These are phyloP conservation scores for Ogataea haglerorum DNA, from an alignment of 805 yeast species.

Conservation along the genomic window DNA sequence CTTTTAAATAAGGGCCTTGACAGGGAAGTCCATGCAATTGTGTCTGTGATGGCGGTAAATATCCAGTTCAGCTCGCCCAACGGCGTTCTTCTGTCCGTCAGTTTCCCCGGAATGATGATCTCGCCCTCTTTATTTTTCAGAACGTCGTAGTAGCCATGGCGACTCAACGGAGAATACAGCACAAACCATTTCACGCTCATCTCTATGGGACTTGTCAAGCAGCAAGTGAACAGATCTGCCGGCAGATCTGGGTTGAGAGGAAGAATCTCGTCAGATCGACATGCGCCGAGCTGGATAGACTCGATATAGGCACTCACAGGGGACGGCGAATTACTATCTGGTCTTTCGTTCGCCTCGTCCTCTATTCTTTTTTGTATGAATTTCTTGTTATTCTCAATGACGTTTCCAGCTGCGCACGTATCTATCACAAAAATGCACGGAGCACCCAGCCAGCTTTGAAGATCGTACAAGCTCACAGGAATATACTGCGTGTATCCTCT, in stretches of 20 bases:
- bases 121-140: slow-evolving; percentile 49
- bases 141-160: slow-evolving; percentile 46
- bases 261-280: slow-evolving; percentile 76
- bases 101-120: slow-evolving; percentile 80
- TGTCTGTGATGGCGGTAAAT: slow-evolving; percentile 95
- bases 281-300: slow-evolving; percentile 91
- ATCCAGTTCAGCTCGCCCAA: slow-evolving; percentile 96
- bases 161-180: slow-evolving; percentile 68
- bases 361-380: slow-evolving; percentile 87
- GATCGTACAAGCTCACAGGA: slow-evolving; percentile 90
- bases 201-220: slow-evolving; percentile 93
- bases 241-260: slow-evolving; percentile 95
- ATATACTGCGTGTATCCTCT: slow-evolving; percentile 96
- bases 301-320: slow-evolving; percentile 72
- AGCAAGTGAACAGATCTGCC: slow-evolving; percentile 93
- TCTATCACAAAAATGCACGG: slow-evolving; percentile 95
- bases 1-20: slow-evolving; percentile 86
- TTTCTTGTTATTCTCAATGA: slow-evolving; percentile 81
- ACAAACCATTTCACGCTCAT: slow-evolving; percentile 90
- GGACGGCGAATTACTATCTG: slow-evolving; percentile 49
- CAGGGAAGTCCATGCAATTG: slow-evolving; percentile 94
- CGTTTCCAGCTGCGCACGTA: slow-evolving; percentile 92
- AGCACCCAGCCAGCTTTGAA: slow-evolving; percentile 97
- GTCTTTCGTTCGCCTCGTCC: slow-evolving; percentile 69
- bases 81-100: slow-evolving; percentile 92